Base-by-base conservation (phyloP, 2,329 filamentous ascomycete species). In the Neurospora crassa region DNA sequence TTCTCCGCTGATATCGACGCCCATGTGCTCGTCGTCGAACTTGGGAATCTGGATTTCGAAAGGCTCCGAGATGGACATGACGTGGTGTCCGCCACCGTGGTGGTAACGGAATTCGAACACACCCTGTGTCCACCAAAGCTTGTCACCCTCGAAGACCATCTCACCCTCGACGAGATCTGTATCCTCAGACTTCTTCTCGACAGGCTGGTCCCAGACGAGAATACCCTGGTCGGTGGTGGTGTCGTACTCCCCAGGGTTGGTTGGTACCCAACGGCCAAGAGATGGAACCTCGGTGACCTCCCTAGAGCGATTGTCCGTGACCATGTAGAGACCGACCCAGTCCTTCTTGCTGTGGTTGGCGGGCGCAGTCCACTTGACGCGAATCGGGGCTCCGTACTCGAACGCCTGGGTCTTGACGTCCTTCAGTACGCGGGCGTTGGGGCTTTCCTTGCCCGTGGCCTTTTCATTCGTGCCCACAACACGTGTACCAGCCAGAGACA, bases 61-160 rank as follows among this genome's bases (percentile, higher is more conserved):
- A 0, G 96, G 94, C 75, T 93, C 88, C 5, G 94, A 97, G 73
- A 98, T 92, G 20, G 93, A 89, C 92, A 99, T 96, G 78, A 97
- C 94, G 75, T 92, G 93, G 82, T 99, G 94, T 77, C 91, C 92
- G 71, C 94, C 94, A 76, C 93, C 91, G 81, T 99, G 96, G 81
- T 99, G 96, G 82, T 97, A 97, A 53, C 96, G 90, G 84, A 99
- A 96, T 78, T 99, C 96, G 78, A 97, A 99, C 3, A 96, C 92
- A 70, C 96, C 96, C 73, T 95, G 92, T 0, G 92, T 97, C 96
- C 96, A 99, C 91, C 93, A 99, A 2, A 97, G 87, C 82, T 97
- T 97, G 82, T 98, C 94, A 68, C 96, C 94, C 11, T 90, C 85
- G 78, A 99, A 98, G 14, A 93, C 81, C 78, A 98, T 90, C 79